Base-by-base conservation (phyloP, 1,139 yeast genomes). In the Maudiozyma humilis region DNA sequence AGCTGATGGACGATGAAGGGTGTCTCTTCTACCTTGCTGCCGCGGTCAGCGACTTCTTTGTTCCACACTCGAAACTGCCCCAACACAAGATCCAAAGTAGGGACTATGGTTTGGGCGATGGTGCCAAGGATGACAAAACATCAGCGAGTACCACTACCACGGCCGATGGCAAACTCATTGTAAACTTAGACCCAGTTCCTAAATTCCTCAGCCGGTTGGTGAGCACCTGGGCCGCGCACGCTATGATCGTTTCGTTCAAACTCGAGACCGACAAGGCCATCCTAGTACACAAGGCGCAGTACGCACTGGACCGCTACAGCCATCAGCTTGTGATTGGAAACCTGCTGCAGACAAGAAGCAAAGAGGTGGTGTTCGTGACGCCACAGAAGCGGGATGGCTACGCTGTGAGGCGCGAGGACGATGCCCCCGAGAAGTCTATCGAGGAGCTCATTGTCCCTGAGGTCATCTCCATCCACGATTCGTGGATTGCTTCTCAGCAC, bases 311-410 rank as follows among this genome's bases (percentile, higher is more conserved):
- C 31, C 72, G 95, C 49, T 93, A 93, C 63, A 83, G 79, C 51
- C 98, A 93, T 64, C 96, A 88, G 60, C 69, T 93, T 49, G 99
- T 93, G 10, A 88, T 93, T 61, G 99, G 98, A 8, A 93, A 93
- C 60, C 68, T 93, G 54, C 69, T 93, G 50, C 96, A 89, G 59
- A 83, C 95, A 0, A 77, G 98, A 57, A 89, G 88, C 64, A 70
- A 70, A 44, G 93, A 88, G 59, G 96, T 91, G 39, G 87, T 86
- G 3, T 86, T 93, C 64, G 96, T 93, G 3, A 74, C 79, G 2
- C 75, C 74, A 4, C 71, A 73, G 15, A 45, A 52, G 32, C 48
- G 51, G 25, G 46, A 49, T n/a, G 63, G 62, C 16, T 47, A 51
- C 7, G 81, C 91, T 85, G 66, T 79, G 46, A 69, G 64, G 46